Evolutionary conservation across 176 grass and related monocot species (phyloP).

Genomic region (Carex cristatella): DNA sequence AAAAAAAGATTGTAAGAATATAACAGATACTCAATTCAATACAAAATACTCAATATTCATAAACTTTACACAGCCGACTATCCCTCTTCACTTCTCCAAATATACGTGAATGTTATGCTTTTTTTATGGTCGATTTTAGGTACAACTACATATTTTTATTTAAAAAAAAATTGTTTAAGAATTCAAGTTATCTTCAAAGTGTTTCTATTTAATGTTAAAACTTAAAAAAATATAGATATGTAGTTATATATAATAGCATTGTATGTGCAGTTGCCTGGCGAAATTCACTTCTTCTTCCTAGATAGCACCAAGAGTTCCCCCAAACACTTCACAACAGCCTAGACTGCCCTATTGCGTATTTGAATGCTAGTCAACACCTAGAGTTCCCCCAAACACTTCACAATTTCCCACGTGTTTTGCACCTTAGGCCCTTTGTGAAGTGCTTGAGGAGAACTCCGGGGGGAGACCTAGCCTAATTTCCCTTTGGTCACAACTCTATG

Average conservation of each 20-base stretch:
- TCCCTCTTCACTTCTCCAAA: neutral
- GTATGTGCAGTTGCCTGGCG: neutral
- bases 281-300: conserved; percentile 1
- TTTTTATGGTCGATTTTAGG: neutral
- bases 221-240: neutral
- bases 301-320: conserved; percentile 34
- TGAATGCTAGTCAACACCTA: conserved; percentile 20
- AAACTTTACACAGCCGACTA: too few relatives aligned
- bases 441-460: conserved; percentile 36
- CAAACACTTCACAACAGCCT: conserved; percentile 48
- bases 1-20: too few relatives aligned
- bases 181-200: neutral
- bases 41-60: too few relatives aligned
- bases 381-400: conserved; percentile 63
- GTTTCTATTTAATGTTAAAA: neutral
- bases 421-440: conserved; percentile 11
- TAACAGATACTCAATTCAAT: too few relatives aligned
- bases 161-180: neutral
- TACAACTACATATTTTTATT: neutral
- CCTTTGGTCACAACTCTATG: neutral
- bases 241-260: neutral
- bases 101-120: neutral
- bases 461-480: conserved; percentile 28
- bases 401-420: neutral
- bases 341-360: neutral